A percentile compares a stretch with the other conserved stretches of the same genome.
Conservation (phyloP, 345 rosid genomes). For the Iberis pinnata region DNA sequence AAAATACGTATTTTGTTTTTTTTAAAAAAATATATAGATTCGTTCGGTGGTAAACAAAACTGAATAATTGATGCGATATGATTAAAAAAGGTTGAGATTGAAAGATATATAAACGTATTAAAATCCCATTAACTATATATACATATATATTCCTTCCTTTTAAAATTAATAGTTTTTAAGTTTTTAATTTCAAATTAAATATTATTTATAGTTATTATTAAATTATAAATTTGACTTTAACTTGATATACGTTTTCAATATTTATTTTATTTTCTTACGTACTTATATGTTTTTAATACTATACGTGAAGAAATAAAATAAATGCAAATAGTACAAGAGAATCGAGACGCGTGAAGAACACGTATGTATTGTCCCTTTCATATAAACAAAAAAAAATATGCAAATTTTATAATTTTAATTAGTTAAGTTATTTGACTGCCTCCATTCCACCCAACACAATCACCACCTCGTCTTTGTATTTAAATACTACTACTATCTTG, state of each 20-base stretch:
- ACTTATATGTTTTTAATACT: too few species aligned
- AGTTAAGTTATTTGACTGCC: constrained; percentile 27
- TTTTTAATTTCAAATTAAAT: too few species aligned
- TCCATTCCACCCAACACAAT: constrained; percentile 31
- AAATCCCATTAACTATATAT: neutral
- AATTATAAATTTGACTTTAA: too few species aligned
- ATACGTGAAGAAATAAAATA: too few species aligned
- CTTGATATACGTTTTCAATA: too few species aligned
- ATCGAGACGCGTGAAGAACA: constrained; percentile 18
- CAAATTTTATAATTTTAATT: neutral
- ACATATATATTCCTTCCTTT: too few species aligned
- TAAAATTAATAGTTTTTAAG: too few species aligned
- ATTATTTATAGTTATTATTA: too few species aligned
- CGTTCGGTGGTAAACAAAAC: neutral
- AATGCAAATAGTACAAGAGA: too few species aligned
- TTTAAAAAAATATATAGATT: neutral
- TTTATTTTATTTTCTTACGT: too few species aligned
- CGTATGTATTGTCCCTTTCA: constrained; percentile 24
- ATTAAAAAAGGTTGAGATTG: neutral
- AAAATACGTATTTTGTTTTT: too few species aligned
- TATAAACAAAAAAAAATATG: neutral
- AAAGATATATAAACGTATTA: neutral
- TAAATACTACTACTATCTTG: neutral
- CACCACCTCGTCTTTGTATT: constrained; percentile 16
- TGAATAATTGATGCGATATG: neutral